Percentiles rank a stretch among this genome's conserved stretches.
These are phyloP conservation scores for Fusarium paranaense DNA, from an alignment of 2,329 filamentous ascomycete species.

Conservation along the genomic window DNA sequence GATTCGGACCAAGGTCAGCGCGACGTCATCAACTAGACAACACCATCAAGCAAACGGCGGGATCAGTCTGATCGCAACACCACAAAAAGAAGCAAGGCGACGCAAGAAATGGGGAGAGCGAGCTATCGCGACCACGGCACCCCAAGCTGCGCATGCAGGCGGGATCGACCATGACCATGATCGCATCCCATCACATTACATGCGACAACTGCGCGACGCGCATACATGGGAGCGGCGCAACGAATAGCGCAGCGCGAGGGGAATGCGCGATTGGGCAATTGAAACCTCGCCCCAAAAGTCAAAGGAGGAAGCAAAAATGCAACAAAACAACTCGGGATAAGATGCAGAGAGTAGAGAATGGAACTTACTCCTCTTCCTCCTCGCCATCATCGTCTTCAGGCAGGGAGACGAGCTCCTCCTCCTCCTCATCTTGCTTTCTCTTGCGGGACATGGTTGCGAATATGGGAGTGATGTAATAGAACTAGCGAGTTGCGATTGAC, in stretches of 20 bases:
- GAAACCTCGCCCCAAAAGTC: background rate
- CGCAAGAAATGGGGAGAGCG: background rate
- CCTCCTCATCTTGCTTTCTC: conserved; percentile 66
- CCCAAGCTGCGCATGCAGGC: conserved; percentile 1
- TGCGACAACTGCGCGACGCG: conserved; percentile 37
- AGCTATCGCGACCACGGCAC: background rate
- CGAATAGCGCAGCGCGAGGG: conserved; percentile 16
- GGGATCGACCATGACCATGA: conserved; percentile 3
- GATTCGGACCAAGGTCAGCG: conserved; percentile 25
- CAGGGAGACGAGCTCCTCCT: conserved; percentile 66
- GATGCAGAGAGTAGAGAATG: conserved; percentile 2
- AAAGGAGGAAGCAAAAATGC: background rate
- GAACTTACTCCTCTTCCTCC: conserved; percentile 66
- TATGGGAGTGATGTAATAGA: conserved; percentile 16
- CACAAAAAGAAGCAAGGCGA: background rate
- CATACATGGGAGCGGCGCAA: conserved; percentile 31
- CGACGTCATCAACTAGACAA: conserved; percentile 5
- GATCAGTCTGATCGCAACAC: background rate
- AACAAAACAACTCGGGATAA: conserved; percentile 18
- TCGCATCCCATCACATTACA: conserved; percentile 26
- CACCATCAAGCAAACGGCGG: conserved; percentile 3
- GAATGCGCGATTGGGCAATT: conserved; percentile 28
- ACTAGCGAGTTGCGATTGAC: conserved; percentile 21
- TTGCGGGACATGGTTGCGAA: conserved; percentile 60
- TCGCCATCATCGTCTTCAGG: conserved; percentile 63